Evolutionary conservation across 345 rosid genomes (phyloP).

Genomic region (sweet orange (Citrus sinensis)): DNA sequence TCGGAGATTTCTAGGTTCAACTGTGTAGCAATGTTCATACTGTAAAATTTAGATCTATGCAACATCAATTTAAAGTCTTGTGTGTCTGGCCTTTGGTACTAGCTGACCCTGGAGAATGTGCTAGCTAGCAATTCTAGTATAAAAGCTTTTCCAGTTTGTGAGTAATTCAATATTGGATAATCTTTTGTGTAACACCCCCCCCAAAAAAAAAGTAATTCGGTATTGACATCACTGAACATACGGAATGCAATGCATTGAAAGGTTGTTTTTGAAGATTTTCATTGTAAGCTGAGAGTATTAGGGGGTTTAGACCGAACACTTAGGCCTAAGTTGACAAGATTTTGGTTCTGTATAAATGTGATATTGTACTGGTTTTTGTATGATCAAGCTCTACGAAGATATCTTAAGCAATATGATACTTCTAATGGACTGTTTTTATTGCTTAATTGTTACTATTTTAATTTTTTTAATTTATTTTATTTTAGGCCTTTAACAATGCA

Average conservation of each 20-base stretch:
- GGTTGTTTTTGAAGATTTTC: neutral
- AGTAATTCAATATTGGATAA: neutral
- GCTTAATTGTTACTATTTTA: neutral
- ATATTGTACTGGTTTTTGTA: neutral
- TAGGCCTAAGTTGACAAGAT: neutral
- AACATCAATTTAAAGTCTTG: neutral
- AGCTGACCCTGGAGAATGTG: neutral
- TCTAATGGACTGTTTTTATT: neutral
- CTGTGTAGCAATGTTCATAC: neutral
- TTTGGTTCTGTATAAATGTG: neutral
- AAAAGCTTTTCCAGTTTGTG: neutral
- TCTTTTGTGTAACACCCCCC: no score
- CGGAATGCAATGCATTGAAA: neutral
- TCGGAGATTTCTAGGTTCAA: neutral
- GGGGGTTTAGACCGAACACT: neutral
- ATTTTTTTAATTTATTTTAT: constrained; percentile 1
- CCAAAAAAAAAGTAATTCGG: neutral
- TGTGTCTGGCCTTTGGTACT: neutral
- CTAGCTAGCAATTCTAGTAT: no score
- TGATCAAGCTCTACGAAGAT: neutral
- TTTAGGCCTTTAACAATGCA: constrained; percentile 80
- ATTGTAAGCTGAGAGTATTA: neutral
- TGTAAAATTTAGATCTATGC: neutral
- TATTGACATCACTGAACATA: neutral
- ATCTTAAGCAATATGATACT: neutral